Conservation (phyloP, 768 basidiomycete genomes). For the Cyclocybe aegerita region DNA sequence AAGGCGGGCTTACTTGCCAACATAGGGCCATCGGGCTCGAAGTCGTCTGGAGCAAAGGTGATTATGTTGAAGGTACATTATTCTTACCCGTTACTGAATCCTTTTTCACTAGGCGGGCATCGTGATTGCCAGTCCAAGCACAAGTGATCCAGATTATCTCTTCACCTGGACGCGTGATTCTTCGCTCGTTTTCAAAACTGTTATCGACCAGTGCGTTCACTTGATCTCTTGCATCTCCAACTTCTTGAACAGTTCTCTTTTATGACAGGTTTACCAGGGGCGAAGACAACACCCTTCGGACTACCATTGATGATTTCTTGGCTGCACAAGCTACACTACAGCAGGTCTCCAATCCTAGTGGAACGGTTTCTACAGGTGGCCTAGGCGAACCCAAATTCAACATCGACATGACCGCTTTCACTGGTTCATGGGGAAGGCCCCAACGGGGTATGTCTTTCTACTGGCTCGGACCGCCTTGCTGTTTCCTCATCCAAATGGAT, state of each 20-base stretch:
- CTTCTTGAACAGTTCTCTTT: conserved; percentile 32
- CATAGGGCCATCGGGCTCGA: conserved; percentile 59
- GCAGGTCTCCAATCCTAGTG: conserved; percentile 69
- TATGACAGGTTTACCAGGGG: conserved; percentile 49
- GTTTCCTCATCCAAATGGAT: conserved; percentile 43
- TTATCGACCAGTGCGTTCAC: conserved; percentile 46
- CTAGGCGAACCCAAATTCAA: conserved; percentile 81
- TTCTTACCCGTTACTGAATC: conserved; percentile 29
- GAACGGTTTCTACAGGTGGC: conserved; percentile 63
- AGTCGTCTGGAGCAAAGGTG: conserved; percentile 54
- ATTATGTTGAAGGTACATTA: conserved; percentile 1
- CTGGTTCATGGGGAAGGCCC: conserved; percentile 57
- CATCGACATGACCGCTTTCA: conserved; percentile 63
- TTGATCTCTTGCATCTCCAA: conserved; percentile 16
- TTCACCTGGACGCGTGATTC: conserved; percentile 74
- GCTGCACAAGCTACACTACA: conserved; percentile 58
- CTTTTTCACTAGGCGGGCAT: conserved; percentile 44
- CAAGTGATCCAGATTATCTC: conserved; percentile 52
- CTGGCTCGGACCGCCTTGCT: neutral
- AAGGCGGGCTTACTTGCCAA: conserved; percentile 71
- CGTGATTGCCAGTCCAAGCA: conserved; percentile 59
- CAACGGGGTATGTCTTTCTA: conserved; percentile 49
- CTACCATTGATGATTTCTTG: conserved; percentile 59
- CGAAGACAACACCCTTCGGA: conserved; percentile 46
- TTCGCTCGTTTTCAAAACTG: conserved; percentile 56